A percentile compares a stretch with the other conserved stretches of the same genome.
Conservation (phyloP, 2,329 filamentous ascomycete genomes). For the Rhynchosporium agropyri region DNA sequence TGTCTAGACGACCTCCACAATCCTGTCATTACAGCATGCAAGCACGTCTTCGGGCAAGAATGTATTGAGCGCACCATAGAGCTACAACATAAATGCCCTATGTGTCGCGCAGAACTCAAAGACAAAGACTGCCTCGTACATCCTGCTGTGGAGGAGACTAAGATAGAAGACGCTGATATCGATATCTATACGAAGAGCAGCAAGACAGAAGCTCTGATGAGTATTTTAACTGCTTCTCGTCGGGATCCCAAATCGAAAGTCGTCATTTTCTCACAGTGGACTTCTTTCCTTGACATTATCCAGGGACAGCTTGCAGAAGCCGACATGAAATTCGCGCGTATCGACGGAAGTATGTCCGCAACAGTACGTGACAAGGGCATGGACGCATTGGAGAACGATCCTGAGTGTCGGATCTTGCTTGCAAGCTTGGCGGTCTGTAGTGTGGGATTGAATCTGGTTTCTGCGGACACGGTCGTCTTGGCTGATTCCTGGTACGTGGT, state of each 20-base stretch:
- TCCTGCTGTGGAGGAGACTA: slow-evolving; percentile 58
- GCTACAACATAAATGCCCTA: slow-evolving; percentile 77
- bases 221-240: slow-evolving; percentile 72
- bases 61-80: slow-evolving; percentile 78
- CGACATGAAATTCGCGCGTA: slow-evolving; percentile 66
- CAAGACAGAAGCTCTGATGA: slow-evolving; percentile 79
- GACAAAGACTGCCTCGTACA: slow-evolving; percentile 65
- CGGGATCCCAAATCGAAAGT: slow-evolving; percentile 67
- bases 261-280: slow-evolving; percentile 79
- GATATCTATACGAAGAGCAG: slow-evolving; percentile 71
- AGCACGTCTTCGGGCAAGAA: slow-evolving; percentile 73
- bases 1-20: slow-evolving; percentile 73
- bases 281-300: slow-evolving; percentile 71
- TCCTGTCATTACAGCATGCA: slow-evolving; percentile 83
- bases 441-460: slow-evolving; percentile 83
- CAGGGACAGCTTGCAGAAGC: slow-evolving; percentile 65
- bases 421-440: slow-evolving; percentile 81
- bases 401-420: slow-evolving; percentile 72
- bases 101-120: slow-evolving; percentile 73
- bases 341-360: slow-evolving; percentile 80
- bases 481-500: slow-evolving; percentile 69
- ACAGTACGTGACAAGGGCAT: slow-evolving; percentile 73
- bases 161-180: slow-evolving; percentile 50
- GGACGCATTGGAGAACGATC: slow-evolving; percentile 65
- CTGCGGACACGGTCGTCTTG: slow-evolving; percentile 83